Conservation (phyloP, 129 eudicot species). For the Centaurea solstitialis region DNA sequence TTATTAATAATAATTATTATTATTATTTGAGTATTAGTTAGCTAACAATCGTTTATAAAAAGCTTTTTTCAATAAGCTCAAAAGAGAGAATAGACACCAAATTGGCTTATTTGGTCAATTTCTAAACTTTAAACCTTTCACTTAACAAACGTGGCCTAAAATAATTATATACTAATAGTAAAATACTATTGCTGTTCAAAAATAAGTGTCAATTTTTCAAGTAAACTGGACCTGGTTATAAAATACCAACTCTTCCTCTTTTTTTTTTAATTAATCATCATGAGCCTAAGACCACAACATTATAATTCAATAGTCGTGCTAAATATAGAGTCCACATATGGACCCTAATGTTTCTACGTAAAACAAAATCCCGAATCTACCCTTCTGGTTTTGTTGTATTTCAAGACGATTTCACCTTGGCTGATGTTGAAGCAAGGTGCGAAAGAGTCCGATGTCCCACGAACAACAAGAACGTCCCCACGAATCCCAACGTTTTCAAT, state of each 20-base stretch:
- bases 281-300: background rate
- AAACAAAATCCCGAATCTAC: slow-evolving; percentile 1
- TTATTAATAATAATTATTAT: no score
- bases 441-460: slow-evolving; percentile 74
- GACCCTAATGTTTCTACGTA: slow-evolving; percentile 3
- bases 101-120: no score
- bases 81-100: no score
- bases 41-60: no score
- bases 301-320: background rate
- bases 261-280: background rate
- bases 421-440: slow-evolving; percentile 57
- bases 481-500: slow-evolving; percentile 56
- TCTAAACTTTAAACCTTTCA: no score
- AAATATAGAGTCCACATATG: background rate
- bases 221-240: no score
- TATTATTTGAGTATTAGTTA: no score
- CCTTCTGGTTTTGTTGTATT: background rate
- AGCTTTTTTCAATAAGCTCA: no score
- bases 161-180: no score
- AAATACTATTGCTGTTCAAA: no score
- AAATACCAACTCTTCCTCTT: slow-evolving; percentile 1
- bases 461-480: slow-evolving; percentile 67
- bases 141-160: no score
- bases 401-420: slow-evolving; percentile 70
- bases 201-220: no score